These are phyloP conservation scores for Trichosporon sp. DNA, from an alignment of 1,284 basidiomycete genomes.

Conservation along the genomic window DNA sequence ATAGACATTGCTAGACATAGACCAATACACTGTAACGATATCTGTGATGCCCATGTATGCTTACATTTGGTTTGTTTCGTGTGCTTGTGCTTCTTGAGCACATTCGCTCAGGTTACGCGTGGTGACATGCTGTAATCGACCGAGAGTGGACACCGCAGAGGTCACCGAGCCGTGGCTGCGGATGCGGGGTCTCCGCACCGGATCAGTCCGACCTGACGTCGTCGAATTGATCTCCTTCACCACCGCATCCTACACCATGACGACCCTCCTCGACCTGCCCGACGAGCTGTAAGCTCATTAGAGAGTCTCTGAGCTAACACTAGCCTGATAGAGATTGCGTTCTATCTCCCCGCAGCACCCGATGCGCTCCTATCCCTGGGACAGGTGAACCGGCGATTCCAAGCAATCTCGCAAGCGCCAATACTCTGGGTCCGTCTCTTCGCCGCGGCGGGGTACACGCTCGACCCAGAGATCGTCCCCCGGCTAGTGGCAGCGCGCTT, in stretches of 20 bases:
- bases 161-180: too few relatives aligned
- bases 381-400: slow-evolving; percentile 21
- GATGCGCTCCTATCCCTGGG: slow-evolving; percentile 18
- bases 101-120: too few relatives aligned
- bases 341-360: slow-evolving; percentile 24
- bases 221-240: not conserved
- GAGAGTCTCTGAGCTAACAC: not conserved
- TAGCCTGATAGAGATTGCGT: slow-evolving; percentile 29
- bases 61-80: not conserved
- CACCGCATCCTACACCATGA: not conserved
- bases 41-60: not conserved
- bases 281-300: slow-evolving; percentile 33
- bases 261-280: slow-evolving; percentile 22
- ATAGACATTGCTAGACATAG: slow-evolving; percentile 11
- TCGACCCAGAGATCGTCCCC: slow-evolving; percentile 5
- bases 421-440: slow-evolving; percentile 28
- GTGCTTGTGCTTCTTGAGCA: too few relatives aligned
- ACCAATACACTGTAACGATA: not conserved
- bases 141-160: not conserved
- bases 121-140: not conserved
- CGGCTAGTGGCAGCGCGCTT: slow-evolving; percentile 13
- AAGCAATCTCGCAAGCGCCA: slow-evolving; percentile 24
- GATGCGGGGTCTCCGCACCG: not conserved
- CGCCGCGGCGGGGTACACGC: slow-evolving; percentile 15
- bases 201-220: not conserved